Evolutionary conservation across 495 filamentous ascomycete species (phyloP), one percentile per base, ranked within the genome.

Genomic region (Hypoxylon intermedium): DNA sequence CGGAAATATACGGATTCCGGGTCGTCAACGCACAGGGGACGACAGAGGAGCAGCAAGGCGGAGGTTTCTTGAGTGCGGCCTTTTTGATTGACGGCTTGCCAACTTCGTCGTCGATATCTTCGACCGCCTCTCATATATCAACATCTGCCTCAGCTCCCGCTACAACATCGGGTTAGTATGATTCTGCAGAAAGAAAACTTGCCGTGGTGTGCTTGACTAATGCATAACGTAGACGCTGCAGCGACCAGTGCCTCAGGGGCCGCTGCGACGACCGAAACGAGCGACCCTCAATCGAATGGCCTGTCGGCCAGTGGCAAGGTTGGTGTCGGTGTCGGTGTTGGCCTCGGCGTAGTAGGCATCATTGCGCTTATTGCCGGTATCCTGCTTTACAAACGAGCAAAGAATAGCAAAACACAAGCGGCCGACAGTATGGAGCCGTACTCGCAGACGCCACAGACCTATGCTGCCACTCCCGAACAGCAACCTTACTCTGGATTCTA

Each of bases 1-100:
- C 65, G 9, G 56, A 65, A 20, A 55, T 65, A 58, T 68, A 68
- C 49, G 37, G 50, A n/a, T 68, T 68, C 18, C 53, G 61, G 9
- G 55, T 46, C 11, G 61, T 68, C 15, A 34, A 68, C 20, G 61
- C 56, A 26, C 36, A 30, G 9, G 65, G 65, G 2, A 61, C 65
- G 7, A 12, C n/a, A 9, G 56, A 58, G 2, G 37, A 65, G 6
- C 49, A 65, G 28, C 11, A 28, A 19, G 23, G 34, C 9, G 65
- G 65, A 9, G 65, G 65, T 19, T 68, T 68, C 36, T 38, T 62
- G 23, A 65, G 61, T 28, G 61, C 61, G 1, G 36, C 65, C 26
- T 68, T 68, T 43, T 58, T 18, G 15, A 68, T 68, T 9, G 47
- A 44, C 7, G 61, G 58, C 7, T 30, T 65, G 34, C 30, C 26